phyloP scores from a whole-genome alignment of 177 flowering plant species.

The Vitis hybrid region DNA sequence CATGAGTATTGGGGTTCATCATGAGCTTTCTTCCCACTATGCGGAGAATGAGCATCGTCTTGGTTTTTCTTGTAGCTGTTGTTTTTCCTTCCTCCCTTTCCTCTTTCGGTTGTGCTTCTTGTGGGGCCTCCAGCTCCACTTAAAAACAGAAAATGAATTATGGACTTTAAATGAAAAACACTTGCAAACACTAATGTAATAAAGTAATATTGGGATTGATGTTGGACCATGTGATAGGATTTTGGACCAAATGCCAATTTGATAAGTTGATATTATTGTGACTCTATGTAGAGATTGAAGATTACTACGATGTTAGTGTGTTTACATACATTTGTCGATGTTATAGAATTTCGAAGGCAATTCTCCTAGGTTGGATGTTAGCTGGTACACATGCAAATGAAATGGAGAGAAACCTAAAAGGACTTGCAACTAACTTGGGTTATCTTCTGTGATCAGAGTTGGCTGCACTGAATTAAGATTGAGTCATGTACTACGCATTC shows the following conservation, averaged over 20 bases:
- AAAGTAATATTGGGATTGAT: not conserved
- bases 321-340: not conserved
- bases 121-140: constrained; percentile 42
- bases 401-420: not conserved
- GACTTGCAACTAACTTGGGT: constrained; percentile 8
- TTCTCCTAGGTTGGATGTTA: not conserved
- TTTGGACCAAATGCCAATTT: not conserved
- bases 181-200: not conserved
- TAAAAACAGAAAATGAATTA: constrained; percentile 7
- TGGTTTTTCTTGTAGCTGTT: constrained; percentile 28
- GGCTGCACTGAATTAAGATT: constrained; percentile 2
- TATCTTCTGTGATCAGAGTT: constrained; percentile 11
- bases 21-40: constrained; percentile 68
- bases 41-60: constrained; percentile 37
- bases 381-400: not conserved
- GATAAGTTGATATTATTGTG: not conserved
- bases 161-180: constrained; percentile 1
- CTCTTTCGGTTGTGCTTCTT: constrained; percentile 31
- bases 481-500: not conserved
- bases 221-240: not conserved
- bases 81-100: constrained; percentile 27
- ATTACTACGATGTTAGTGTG: not conserved
- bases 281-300: not conserved
- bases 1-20: constrained; percentile 77
- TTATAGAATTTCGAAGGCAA: not conserved